Evolutionary conservation across 2,329 filamentous ascomycete species (phyloP), one percentile per base, ranked within the genome.

Genomic region (Macrophomina pseudophaseolina): DNA sequence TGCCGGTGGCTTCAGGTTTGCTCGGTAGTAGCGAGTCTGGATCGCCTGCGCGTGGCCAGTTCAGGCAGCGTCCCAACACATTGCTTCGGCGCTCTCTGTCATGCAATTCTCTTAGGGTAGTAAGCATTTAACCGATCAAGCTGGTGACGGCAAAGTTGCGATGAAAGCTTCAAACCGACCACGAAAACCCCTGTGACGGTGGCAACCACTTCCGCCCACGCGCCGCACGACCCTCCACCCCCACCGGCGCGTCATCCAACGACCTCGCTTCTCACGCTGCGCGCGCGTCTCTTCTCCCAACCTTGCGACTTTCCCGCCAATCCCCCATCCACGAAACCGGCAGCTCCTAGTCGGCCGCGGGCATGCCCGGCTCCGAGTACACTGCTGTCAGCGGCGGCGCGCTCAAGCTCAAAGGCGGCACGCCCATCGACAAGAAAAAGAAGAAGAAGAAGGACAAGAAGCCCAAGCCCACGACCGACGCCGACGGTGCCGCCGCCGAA

Each of bases 341-440:
- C 23, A 23, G 23, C 23, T 23, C 23, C 23, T 23, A 23, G 23
- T 3, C 23, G 23, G 23, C 23, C 23, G 23, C 23, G 23, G 23
- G 23, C 12, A 66, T 66, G 64, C 64, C 64, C 14, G 16, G 64
- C 64, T 59, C 53, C 53, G 64, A 66, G 35, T 66, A 66, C 64
- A 52, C 42, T 14, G 46, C 52, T 66, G 85, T 86, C 68, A 85
- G 88, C 67, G 88, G 90, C 73, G 93, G 93, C 72, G 90, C 90
- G 68, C 86, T 97, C 40, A 94, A 92, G 76, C 86, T 97, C 68
- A 97, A 97, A 82, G 93, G 93, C 74, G 86, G 83, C 54, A 73
- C 76, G 74, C 82, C 87, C 70, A 88, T 90, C 74, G 90, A 88
- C 76, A 91, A 89, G 79, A 86, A 88, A 78, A 87, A 84, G 72